Percentiles rank a stretch among this genome's conserved stretches.
Conservation (phyloP, 2,329 filamentous ascomycete genomes). For the Leptosphaerulina australis region DNA sequence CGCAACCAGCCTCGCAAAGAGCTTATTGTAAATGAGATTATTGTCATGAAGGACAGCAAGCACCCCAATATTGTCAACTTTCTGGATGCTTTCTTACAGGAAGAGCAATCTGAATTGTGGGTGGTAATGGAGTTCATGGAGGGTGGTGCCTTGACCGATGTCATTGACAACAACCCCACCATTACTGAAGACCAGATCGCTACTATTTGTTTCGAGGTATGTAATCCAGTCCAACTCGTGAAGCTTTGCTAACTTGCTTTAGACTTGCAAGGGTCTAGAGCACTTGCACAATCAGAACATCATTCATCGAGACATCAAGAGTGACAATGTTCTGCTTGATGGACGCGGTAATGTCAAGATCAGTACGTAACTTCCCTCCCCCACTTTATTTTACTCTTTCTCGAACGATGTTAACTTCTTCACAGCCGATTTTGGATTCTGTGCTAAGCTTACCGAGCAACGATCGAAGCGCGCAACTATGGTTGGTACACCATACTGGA, state of each 20-base stretch:
- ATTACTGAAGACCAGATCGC: slow-evolving; percentile 98
- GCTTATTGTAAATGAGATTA: slow-evolving; percentile 98
- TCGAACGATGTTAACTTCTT: slow-evolving; percentile 8
- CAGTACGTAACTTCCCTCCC: no score
- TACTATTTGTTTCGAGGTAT: slow-evolving; percentile 93
- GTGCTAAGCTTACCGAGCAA: slow-evolving; percentile 94
- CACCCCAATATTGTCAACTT: slow-evolving; percentile 99
- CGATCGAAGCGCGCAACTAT: slow-evolving; percentile 98
- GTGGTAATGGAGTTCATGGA: slow-evolving; percentile 99
- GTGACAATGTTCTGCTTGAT: slow-evolving; percentile 95
- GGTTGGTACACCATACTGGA: slow-evolving; percentile 99
- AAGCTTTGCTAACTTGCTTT: slow-evolving; percentile 33
- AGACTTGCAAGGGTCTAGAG: slow-evolving; percentile 95
- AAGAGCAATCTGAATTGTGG: slow-evolving; percentile 96
- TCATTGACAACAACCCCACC: slow-evolving; percentile 95
- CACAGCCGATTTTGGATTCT: slow-evolving; percentile 98
- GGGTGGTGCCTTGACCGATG: slow-evolving; percentile 93
- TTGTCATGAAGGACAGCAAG: slow-evolving; percentile 99
- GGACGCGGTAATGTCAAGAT: slow-evolving; percentile 97
- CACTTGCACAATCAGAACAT: slow-evolving; percentile 96
- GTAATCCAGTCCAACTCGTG: slow-evolving; percentile 33
- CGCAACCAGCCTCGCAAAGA: slow-evolving; percentile 97
- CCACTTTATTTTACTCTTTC: background rate
- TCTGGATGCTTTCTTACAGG: slow-evolving; percentile 92
- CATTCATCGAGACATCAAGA: slow-evolving; percentile 99